Conservation (phyloP, 1,284 basidiomycete species). For the Meira nashicola region DNA sequence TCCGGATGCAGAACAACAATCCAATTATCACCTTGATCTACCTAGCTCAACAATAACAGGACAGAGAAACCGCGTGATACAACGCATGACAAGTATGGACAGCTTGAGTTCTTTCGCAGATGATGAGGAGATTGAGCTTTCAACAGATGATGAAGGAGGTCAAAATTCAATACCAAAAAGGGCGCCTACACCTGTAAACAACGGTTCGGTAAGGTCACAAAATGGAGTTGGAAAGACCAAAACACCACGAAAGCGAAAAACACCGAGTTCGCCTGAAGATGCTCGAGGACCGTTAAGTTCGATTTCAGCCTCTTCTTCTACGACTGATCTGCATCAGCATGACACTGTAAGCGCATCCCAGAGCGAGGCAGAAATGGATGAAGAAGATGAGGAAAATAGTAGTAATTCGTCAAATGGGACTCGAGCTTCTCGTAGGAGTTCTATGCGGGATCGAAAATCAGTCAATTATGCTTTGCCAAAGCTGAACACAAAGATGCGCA, state of each 20-base stretch:
- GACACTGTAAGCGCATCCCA: background rate
- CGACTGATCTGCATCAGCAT: too few relatives aligned
- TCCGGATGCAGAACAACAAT: background rate
- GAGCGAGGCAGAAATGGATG: background rate
- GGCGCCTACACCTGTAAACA: too few relatives aligned
- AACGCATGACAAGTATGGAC: slow-evolving; percentile 6
- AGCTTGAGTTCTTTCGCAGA: slow-evolving; percentile 13
- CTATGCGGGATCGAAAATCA: slow-evolving; percentile 16
- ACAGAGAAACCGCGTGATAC: background rate
- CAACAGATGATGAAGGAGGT: slow-evolving; percentile 18
- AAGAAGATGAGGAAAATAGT: background rate
- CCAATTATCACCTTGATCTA: too few relatives aligned
- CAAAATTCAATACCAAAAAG: too few relatives aligned
- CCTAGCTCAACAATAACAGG: background rate
- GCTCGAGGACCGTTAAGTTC: background rate
- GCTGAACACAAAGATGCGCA: slow-evolving; percentile 53
- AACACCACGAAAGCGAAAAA: background rate
- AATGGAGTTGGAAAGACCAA: background rate
- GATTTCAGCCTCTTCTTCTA: background rate
- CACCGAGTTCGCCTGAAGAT: background rate
- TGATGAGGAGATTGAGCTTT: slow-evolving; percentile 6
- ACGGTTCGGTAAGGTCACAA: too few relatives aligned
- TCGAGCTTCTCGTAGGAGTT: background rate
- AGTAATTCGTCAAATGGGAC: background rate
- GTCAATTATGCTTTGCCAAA: slow-evolving; percentile 51